Percentiles rank a stretch among this genome's conserved stretches.
Evolutionary conservation across 2,329 filamentous ascomycete species (phyloP).

Genomic region (Emmonsiellopsis sp.): DNA sequence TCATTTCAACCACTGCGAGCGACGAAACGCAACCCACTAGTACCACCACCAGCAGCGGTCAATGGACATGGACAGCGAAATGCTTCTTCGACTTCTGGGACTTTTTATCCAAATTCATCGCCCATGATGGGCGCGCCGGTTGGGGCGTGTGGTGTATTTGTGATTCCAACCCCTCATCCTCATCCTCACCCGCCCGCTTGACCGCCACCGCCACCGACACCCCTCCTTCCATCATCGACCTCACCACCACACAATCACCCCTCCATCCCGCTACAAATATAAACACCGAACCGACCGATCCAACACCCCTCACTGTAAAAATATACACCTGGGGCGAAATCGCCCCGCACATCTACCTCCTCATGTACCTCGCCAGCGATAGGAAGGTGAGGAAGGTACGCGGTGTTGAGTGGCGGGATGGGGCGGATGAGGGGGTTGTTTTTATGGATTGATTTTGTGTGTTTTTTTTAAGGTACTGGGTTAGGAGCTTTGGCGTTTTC

Average conservation of each 20-base stretch:
- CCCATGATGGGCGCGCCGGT: constrained; percentile 30
- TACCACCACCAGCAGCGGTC: constrained; percentile 5
- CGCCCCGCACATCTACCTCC: constrained; percentile 62
- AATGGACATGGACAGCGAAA: constrained; percentile 30
- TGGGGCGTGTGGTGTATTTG: constrained; percentile 38
- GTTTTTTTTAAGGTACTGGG: not conserved
- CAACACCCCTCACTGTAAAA: constrained; percentile 40
- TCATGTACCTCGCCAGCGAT: constrained; percentile 64
- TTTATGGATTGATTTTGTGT: constrained; percentile 20
- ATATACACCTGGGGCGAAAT: constrained; percentile 74
- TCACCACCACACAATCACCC: not conserved
- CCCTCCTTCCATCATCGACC: not conserved
- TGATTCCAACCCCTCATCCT: constrained; percentile 10
- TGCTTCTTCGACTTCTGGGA: constrained; percentile 35
- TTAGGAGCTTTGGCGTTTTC: no score
- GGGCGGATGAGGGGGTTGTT: constrained; percentile 49
- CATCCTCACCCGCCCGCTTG: not conserved
- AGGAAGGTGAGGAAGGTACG: constrained; percentile 48
- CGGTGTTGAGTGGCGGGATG: constrained; percentile 59
- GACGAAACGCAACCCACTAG: constrained; percentile 10
- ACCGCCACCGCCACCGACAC: not conserved
- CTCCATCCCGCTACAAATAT: not conserved
- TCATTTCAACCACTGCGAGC: constrained; percentile 45
- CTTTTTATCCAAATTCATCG: constrained; percentile 30
- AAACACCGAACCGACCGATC: not conserved